Base-by-base conservation (phyloP, 2,329 filamentous ascomycete species). In the Aspergillus brunneoviolaceus region DNA sequence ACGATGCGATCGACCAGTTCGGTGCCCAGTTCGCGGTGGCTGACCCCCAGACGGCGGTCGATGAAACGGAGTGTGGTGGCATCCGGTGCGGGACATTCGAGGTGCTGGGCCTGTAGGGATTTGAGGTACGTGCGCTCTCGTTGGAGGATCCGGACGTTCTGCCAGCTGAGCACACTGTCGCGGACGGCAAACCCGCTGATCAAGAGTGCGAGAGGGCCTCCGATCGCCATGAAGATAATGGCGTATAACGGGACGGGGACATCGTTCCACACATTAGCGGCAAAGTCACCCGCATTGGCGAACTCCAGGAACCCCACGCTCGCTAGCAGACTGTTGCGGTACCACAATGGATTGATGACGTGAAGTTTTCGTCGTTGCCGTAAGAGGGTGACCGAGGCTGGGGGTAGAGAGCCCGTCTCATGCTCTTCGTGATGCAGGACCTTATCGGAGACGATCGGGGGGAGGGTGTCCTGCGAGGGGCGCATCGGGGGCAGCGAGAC, bases 221-320 rank as follows among this genome's bases (percentile, higher is more conserved):
- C 83, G 5, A 85, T 70, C 0, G 73, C 82, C 83, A 85, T 85
- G 4, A 85, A 70, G 0, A 78, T 76, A 0, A 78, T 69, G 14
- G 81, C 83, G 51, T 79, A 80, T 0, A 68, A 61, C 0, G 83
- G 83, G 0, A 83, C 75, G 0, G 82, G 83, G 0, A 77, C 69
- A 1, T 78, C 62, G 61, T 85, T 85, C 81, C 81, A 85, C 1
- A 85, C 77, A 59, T 85, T 85, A 55, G 83, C 83, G 0, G 83
- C 81, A 59, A 85, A 85, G 63, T 85, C 83, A 2, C 79, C 78
- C 0, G 81, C 81, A 65, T 85, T 85, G 52, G 80, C 81, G 1
- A 84, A 73, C 62, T 85, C 83, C n/a, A 85, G 77, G 51, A 81
- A 80, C 1, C 81, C 83, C 1, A 83, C 74, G 10, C 73, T 66